Evolutionary conservation across 1,284 basidiomycete species (phyloP).

Genomic region (Pyrrhoderma noxium): DNA sequence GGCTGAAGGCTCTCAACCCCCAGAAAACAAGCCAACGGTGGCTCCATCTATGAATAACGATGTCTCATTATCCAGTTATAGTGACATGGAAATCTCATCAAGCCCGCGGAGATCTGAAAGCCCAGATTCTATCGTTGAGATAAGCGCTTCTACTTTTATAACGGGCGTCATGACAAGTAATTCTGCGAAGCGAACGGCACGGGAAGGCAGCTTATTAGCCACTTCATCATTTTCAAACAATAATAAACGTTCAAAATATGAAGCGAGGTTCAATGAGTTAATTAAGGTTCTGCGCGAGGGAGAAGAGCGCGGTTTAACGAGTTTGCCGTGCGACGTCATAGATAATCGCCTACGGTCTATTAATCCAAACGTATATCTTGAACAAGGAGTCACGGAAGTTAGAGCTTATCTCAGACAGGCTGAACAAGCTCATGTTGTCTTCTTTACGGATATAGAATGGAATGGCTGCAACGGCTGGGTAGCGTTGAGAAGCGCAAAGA

Average conservation of each 20-base stretch:
- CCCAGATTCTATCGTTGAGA: neutral
- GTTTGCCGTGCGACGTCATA: neutral
- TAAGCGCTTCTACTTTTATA: no score
- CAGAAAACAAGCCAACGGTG: no score
- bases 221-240: neutral
- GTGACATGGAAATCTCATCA: no score
- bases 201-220: no score
- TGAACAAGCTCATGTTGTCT: neutral
- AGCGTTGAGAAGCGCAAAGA: neutral
- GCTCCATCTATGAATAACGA: no score
- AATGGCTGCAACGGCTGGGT: neutral
- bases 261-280: neutral
- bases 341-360: neutral
- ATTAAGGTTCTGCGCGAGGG: neutral
- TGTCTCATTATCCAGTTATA: no score
- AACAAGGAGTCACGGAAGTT: neutral
- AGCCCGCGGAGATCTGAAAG: no score
- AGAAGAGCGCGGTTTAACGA: neutral
- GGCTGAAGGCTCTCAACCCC: no score
- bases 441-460: neutral
- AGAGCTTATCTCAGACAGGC: neutral
- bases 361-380: neutral
- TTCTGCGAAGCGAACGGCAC: no score
- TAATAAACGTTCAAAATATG: neutral
- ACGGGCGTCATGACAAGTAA: no score